A percentile compares a stretch with the other conserved stretches of the same genome.
phyloP scores from a whole-genome alignment of 192 early-diverging fungal species.

The Podila epigama region DNA sequence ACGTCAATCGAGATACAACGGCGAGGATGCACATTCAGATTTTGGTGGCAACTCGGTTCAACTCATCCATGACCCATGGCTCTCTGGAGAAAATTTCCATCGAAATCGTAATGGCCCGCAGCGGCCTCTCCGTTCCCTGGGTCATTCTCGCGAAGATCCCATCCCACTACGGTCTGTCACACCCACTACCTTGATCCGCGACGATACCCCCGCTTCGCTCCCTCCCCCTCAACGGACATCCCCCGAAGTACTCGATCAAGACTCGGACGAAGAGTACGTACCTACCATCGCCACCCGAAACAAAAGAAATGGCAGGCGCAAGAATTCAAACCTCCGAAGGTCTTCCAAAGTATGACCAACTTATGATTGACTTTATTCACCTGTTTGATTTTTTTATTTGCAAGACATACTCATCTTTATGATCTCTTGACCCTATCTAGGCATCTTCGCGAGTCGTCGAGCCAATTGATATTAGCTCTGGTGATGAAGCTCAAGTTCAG shows the following conservation, averaged over 20 bases:
- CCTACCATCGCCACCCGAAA: neutral
- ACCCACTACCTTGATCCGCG: neutral
- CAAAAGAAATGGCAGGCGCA: neutral
- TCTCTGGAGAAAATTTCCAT: constrained; percentile 4
- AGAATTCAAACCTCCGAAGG: neutral
- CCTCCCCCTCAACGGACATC: neutral
- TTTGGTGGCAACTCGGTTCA: constrained; percentile 43
- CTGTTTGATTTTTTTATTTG: no score
- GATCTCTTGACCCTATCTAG: no score
- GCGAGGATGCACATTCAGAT: neutral
- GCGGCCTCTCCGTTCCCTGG: neutral
- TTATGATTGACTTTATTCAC: no score
- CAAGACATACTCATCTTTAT: no score
- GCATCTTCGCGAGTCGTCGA: neutral
- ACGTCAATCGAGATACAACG: neutral
- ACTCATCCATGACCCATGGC: constrained; percentile 28
- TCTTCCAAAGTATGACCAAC: neutral
- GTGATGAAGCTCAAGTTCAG: neutral
- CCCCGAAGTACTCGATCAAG: neutral
- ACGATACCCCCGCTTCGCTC: neutral
- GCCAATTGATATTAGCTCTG: neutral
- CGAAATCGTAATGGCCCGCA: neutral
- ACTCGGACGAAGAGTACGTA: neutral
- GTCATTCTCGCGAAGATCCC: neutral
- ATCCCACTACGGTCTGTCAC: neutral